phyloP scores from a whole-genome alignment of 2,329 filamentous ascomycete genomes.

The Hymenoscyphus salicellus region DNA sequence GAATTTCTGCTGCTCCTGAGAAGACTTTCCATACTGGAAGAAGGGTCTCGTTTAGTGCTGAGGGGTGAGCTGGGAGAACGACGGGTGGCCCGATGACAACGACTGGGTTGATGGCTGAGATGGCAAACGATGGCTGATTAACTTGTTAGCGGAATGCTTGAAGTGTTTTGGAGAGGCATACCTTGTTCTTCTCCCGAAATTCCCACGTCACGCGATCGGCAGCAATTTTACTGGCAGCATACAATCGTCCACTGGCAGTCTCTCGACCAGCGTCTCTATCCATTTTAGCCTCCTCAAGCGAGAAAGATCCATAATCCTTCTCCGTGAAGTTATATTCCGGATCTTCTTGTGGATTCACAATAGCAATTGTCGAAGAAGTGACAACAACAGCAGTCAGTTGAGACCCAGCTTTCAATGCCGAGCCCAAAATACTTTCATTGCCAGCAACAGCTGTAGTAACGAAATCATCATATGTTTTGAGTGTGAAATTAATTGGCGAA shows the following conservation, averaged over 20 bases:
- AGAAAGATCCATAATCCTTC: conserved; percentile 34
- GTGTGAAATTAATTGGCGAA: conserved; percentile 33
- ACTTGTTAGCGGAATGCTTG: too few relatives aligned
- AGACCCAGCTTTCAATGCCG: conserved; percentile 34
- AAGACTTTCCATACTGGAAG: conserved; percentile 38
- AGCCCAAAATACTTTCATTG: conserved; percentile 31
- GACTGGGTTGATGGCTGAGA: conserved; percentile 42
- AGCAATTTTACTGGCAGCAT: conserved; percentile 42
- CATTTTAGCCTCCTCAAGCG: conserved; percentile 34
- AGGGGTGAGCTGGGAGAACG: conserved; percentile 31
- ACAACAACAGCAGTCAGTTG: conserved; percentile 43
- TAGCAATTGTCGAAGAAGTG: conserved; percentile 37
- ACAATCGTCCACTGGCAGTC: conserved; percentile 28
- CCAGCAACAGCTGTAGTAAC: conserved; percentile 31
- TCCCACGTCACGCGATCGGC: conserved; percentile 41
- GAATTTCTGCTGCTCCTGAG: conserved; percentile 32
- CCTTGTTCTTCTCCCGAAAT: conserved; percentile 37
- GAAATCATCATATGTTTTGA: conserved; percentile 33
- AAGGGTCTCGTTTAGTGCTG: conserved; percentile 38
- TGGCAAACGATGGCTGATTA: conserved; percentile 39
- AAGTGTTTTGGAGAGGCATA: conserved; percentile 18
- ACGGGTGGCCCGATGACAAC: conserved; percentile 44
- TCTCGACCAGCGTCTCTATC: conserved; percentile 29
- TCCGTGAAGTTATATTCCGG: conserved; percentile 30
- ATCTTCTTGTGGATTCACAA: conserved; percentile 25